These are phyloP conservation scores for Verticillium tricorpus DNA, from an alignment of 2,329 filamentous ascomycete species.

Conservation along the genomic window DNA sequence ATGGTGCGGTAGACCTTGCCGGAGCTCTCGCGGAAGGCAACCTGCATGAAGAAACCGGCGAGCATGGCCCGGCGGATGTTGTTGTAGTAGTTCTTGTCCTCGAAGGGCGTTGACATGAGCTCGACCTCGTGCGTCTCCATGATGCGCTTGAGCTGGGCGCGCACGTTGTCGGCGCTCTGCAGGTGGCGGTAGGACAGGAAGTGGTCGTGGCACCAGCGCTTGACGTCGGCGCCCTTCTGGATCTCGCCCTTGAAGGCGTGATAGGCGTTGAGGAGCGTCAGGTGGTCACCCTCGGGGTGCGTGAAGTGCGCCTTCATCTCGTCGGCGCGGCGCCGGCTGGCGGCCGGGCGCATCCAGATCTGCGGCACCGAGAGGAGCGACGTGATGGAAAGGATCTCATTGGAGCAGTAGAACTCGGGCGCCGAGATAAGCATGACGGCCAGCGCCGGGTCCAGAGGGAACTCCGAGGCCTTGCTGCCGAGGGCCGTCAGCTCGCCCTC, in stretches of 20 bases:
- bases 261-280: conserved; percentile 95
- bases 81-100: conserved; percentile 95
- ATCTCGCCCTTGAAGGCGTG: conserved; percentile 85
- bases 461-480: conserved; percentile 85
- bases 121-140: conserved; percentile 92
- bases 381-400: conserved; percentile 94
- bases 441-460: conserved; percentile 87
- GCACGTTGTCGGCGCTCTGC: conserved; percentile 90
- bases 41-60: conserved; percentile 98
- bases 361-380: conserved; percentile 92
- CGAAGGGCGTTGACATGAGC: conserved; percentile 82
- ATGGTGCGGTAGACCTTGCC: conserved; percentile 93
- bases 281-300: conserved; percentile 88
- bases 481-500: conserved; percentile 88
- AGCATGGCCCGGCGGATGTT: conserved; percentile 93
- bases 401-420: conserved; percentile 97
- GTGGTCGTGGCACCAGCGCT: conserved; percentile 95
- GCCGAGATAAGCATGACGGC: conserved; percentile 98
- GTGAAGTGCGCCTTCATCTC: conserved; percentile 96
- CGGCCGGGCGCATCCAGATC: conserved; percentile 83
- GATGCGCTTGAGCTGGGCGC: conserved; percentile 84
- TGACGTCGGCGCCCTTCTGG: conserved; percentile 63
- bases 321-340: conserved; percentile 83
- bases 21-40: conserved; percentile 85
- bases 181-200: conserved; percentile 88